phyloP scores from a whole-genome alignment of 208 protist species.

The Crithidia bombi region DNA sequence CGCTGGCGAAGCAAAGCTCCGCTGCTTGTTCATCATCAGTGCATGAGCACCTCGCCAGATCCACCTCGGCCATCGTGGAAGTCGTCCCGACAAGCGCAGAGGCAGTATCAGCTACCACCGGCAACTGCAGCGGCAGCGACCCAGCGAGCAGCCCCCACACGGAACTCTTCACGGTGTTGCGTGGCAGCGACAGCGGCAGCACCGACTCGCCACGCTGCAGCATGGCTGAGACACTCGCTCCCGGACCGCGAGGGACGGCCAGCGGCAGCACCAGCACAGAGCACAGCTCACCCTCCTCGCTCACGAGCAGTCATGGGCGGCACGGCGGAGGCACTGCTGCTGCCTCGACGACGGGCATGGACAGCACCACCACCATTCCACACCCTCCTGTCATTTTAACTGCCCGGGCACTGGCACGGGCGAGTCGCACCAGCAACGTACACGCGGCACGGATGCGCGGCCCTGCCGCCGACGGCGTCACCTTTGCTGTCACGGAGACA shows the following conservation, averaged over 20 bases:
- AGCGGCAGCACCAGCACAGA: slow-evolving; percentile 1
- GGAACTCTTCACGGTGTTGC: not conserved
- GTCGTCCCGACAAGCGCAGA: not conserved
- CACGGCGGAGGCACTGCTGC: not conserved
- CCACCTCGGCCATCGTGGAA: too few species aligned
- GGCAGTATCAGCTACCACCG: not conserved
- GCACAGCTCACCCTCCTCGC: not conserved
- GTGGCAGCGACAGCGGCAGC: not conserved
- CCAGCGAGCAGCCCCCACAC: not conserved
- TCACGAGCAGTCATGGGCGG: not conserved
- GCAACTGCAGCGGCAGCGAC: slow-evolving; percentile 6
- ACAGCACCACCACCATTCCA: slow-evolving; percentile 5
- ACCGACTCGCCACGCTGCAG: not conserved
- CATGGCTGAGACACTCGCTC: not conserved
- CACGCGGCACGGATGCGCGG: not conserved
- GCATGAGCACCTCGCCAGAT: not conserved
- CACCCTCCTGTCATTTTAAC: slow-evolving; percentile 16
- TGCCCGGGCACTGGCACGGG: slow-evolving; percentile 5
- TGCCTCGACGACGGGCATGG: not conserved
- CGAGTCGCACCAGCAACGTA: not conserved
- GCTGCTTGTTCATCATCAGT: not conserved
- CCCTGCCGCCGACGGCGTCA: not conserved
- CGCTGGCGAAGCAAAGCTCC: too few species aligned
- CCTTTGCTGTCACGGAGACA: not conserved
- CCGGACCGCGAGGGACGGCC: not conserved